Percentiles rank a stretch among this genome's conserved stretches.
These are phyloP conservation scores for Angomonas ambiguus DNA, from an alignment of 208 protist species.

Conservation along the genomic window DNA sequence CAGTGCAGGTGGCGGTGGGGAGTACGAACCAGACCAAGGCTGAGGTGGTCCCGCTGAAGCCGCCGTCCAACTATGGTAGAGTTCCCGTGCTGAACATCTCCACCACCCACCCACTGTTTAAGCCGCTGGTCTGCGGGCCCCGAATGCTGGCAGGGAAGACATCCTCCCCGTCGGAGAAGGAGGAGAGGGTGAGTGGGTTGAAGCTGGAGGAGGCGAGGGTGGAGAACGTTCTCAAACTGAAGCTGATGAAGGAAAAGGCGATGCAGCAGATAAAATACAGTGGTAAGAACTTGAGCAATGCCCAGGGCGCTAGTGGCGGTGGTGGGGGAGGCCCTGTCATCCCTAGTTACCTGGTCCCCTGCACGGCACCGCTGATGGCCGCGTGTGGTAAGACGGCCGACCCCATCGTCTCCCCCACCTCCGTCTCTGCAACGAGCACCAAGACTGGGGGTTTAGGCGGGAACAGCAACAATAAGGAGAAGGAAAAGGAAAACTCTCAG, in stretches of 20 bases:
- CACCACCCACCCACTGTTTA: slow-evolving; percentile 53
- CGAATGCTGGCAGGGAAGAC: neutral
- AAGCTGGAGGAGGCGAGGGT: neutral
- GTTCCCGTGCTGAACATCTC: slow-evolving; percentile 56
- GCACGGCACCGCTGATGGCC: neutral
- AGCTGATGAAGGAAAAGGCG: neutral
- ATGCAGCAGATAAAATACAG: neutral
- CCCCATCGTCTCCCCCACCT: slow-evolving; percentile 2
- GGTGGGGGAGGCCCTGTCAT: neutral
- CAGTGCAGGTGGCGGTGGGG: slow-evolving; percentile 18
- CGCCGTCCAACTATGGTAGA: slow-evolving; percentile 5
- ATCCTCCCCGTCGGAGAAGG: neutral
- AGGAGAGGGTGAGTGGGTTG: neutral
- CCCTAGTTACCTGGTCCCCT: neutral
- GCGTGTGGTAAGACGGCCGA: neutral
- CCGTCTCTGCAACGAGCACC: neutral
- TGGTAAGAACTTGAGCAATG: neutral
- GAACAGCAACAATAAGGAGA: slow-evolving; percentile 1
- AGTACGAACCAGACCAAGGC: slow-evolving; percentile 16
- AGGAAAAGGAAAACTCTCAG: slow-evolving; percentile 15
- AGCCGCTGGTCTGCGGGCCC: slow-evolving; percentile 31
- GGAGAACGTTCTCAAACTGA: neutral
- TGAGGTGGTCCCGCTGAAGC: slow-evolving; percentile 13
- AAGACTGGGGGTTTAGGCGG: slow-evolving; percentile 2
- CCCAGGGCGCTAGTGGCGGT: neutral